Conservation (phyloP, 2,329 filamentous ascomycete species). For the Aspergillus intermedius region DNA sequence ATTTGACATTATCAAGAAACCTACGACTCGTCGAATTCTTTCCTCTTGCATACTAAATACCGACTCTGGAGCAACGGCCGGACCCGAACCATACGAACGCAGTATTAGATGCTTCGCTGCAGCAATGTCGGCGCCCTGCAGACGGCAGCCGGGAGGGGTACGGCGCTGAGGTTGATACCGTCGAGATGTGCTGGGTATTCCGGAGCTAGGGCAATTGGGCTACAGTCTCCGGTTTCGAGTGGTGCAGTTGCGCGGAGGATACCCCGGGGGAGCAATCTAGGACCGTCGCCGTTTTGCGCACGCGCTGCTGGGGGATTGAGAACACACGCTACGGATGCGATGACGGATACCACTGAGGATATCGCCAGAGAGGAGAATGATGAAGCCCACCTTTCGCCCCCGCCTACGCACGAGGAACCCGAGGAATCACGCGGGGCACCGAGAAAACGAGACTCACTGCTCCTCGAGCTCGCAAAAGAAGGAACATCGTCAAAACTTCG, state of each 20-base stretch:
- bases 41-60: too few species aligned
- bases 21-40: too few species aligned
- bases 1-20: too few species aligned
- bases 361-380: neutral
- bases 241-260: neutral
- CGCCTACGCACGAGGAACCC: neutral
- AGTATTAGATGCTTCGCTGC: slow-evolving; percentile 14
- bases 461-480: neutral
- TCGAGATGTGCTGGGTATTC: neutral
- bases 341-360: too few species aligned
- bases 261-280: neutral
- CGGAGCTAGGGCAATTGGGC: too few species aligned
- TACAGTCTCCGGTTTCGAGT: neutral
- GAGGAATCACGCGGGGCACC: neutral
- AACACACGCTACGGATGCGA: neutral
- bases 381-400: neutral
- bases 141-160: slow-evolving; percentile 5
- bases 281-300: neutral
- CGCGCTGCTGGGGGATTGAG: neutral
- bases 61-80: too few species aligned
- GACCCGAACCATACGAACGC: too few species aligned
- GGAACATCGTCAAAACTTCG: neutral
- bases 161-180: slow-evolving; percentile 6
- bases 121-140: slow-evolving; percentile 15
- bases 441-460: neutral